Evolutionary conservation across 2,329 filamentous ascomycete species (phyloP), one percentile per base, ranked within the genome.

Genomic region (Curvularia lunata): DNA sequence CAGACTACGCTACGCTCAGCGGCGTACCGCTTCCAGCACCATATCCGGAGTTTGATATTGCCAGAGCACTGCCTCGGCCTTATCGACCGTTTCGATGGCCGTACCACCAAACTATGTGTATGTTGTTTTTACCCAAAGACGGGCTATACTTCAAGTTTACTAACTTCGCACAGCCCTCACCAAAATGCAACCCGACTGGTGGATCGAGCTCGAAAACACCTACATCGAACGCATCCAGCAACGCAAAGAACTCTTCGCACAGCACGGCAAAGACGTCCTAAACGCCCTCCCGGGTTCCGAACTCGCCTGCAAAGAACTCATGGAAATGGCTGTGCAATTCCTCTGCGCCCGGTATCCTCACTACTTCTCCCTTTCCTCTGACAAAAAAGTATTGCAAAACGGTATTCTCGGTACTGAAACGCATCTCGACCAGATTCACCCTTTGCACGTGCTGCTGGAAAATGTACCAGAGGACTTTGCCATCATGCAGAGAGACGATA

Each of bases 41-140:
- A 0, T 88, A 90, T 54, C 67, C 73, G 1, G 80, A 84, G 4
- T 95, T 95, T 70, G 80, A 91, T 61, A 86, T 92, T 53, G 77
- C 83, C 13, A 90, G 81, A 61, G 91, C 91, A 0, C 68, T 83
- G 9, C 85, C 91, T 1, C 82, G 92, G 56, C 91, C 91, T 0
- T 96, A 93, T 72, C 83, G 92, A 40, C 92, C 92, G 0, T 90
- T 96, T 42, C 78, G 92, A 67, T 96, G 92, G 92, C 80, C 83
- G 0, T 96, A 96, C 71, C 91, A 95, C 71, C 92, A 96, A 72
- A 96, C 91, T 0, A 96, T 96, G 92, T 91, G 91, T 94, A 84
- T 67, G 88, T 82, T 32, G 5, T 19, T 1, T 21, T 5, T 23
- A 41, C 13, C 3, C 10, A 47, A 27, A 9, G 23, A 13, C 4